Evolutionary conservation across 768 basidiomycete genomes (phyloP).

Genomic region (Amanita pseudoporphyria): DNA sequence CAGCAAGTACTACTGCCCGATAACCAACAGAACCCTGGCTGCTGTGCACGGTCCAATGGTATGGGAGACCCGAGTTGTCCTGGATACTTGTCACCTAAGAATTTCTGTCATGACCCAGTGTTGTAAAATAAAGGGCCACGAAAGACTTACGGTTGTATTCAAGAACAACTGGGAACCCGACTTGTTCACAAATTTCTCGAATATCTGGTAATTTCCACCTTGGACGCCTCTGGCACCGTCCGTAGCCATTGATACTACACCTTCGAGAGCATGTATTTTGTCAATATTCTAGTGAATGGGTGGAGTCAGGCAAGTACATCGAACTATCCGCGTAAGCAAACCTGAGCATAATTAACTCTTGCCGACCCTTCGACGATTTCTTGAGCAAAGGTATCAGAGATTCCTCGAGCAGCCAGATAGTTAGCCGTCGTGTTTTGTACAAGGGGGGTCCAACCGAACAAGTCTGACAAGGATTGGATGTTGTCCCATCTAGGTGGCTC

Average conservation of each 20-base stretch:
- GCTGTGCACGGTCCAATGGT: slow-evolving; percentile 46
- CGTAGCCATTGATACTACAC: slow-evolving; percentile 63
- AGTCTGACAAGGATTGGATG: slow-evolving; percentile 44
- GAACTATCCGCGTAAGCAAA: slow-evolving; percentile 16
- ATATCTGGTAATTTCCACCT: slow-evolving; percentile 81
- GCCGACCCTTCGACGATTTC: slow-evolving; percentile 79
- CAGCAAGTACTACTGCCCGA: slow-evolving; percentile 75
- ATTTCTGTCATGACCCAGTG: background rate
- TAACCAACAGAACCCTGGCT: slow-evolving; percentile 41
- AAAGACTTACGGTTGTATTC: slow-evolving; percentile 47
- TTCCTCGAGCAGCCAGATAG: slow-evolving; percentile 44
- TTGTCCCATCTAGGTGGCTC: slow-evolving; percentile 53
- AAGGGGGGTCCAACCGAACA: slow-evolving; percentile 40
- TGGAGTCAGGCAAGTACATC: background rate
- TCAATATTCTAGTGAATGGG: slow-evolving; percentile 41
- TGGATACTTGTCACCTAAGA: slow-evolving; percentile 44
- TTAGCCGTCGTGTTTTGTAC: slow-evolving; percentile 43
- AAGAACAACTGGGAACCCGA: slow-evolving; percentile 65
- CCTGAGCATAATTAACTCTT: slow-evolving; percentile 80
- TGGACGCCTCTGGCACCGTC: slow-evolving; percentile 51
- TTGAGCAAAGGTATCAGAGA: slow-evolving; percentile 46
- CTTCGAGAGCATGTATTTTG: slow-evolving; percentile 70
- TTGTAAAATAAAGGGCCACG: slow-evolving; percentile 6
- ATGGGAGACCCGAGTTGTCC: slow-evolving; percentile 29
- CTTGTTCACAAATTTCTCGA: slow-evolving; percentile 66